These are phyloP conservation scores for Silene uniflora DNA, from an alignment of 148 eudicot species.

Conservation along the genomic window DNA sequence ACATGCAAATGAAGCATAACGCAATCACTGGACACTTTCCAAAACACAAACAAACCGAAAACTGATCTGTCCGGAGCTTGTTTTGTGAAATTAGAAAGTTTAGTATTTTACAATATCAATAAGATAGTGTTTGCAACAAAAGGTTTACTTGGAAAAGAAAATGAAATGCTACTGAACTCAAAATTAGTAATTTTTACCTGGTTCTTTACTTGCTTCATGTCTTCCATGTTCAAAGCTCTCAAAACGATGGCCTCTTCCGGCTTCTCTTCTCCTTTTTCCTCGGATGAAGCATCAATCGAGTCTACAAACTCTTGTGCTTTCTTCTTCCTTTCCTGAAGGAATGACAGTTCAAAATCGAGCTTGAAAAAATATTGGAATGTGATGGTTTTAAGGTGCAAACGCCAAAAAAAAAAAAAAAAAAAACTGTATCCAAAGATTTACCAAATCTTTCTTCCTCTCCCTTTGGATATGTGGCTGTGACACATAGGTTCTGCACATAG, in stretches of 20 bases:
- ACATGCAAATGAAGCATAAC: too few relatives aligned
- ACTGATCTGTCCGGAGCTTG: too few relatives aligned
- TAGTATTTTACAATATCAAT: too few relatives aligned
- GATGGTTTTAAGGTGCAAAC: not conserved
- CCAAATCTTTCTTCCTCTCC: constrained; percentile 74
- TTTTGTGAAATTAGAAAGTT: not conserved
- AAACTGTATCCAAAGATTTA: constrained; percentile 18
- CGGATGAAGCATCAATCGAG: constrained; percentile 35
- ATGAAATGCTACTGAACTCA: too few relatives aligned
- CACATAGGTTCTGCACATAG: constrained; percentile 63
- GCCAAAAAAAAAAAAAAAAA: not conserved
- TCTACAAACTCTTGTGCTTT: constrained; percentile 46
- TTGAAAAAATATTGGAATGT: not conserved
- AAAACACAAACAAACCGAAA: too few relatives aligned
- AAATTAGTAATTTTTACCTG: constrained; percentile 60
- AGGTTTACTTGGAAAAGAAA: too few relatives aligned
- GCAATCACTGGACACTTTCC: too few relatives aligned
- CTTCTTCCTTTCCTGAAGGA: constrained; percentile 56
- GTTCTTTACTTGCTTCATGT: constrained; percentile 79
- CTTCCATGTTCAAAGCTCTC: constrained; percentile 86
- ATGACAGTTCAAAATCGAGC: not conserved
- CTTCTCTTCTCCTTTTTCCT: constrained; percentile 40
- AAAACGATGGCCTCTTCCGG: constrained; percentile 57
- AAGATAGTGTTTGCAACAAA: too few relatives aligned
- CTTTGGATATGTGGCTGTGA: constrained; percentile 82